Evolutionary conservation across 768 basidiomycete genomes (phyloP).

Genomic region (Xerocomus spinulosus): DNA sequence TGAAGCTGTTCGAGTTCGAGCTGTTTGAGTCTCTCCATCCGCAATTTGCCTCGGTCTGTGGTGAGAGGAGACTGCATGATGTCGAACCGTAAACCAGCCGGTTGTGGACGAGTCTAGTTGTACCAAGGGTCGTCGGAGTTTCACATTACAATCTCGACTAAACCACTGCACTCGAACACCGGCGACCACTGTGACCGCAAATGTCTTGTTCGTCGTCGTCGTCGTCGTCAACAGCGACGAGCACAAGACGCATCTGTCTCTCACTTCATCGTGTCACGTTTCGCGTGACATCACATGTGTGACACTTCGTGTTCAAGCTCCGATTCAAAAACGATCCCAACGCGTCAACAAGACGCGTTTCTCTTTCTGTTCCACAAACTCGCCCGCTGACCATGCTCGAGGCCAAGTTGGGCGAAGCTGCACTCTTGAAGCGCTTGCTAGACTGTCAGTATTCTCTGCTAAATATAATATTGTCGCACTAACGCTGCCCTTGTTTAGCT

Average conservation of each 20-base stretch:
- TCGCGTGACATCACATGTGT: constrained; percentile 26
- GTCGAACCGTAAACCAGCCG: constrained; percentile 6
- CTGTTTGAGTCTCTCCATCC: constrained; percentile 43
- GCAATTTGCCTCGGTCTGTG: constrained; percentile 43
- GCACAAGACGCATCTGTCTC: neutral
- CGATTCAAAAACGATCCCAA: constrained; percentile 30
- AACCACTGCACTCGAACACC: neutral
- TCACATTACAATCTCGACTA: constrained; percentile 5
- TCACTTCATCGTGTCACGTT: constrained; percentile 13
- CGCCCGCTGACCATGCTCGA: constrained; percentile 60
- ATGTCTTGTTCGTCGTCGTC: neutral
- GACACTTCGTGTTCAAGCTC: constrained; percentile 30
- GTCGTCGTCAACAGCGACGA: constrained; percentile 1
- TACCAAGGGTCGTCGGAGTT: constrained; percentile 5
- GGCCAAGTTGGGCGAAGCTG: constrained; percentile 86
- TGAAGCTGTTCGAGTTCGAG: constrained; percentile 49
- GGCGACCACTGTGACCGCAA: neutral
- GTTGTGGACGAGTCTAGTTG: neutral
- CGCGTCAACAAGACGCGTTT: constrained; percentile 29
- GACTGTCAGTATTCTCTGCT: constrained; percentile 59
- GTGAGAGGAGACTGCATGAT: constrained; percentile 20
- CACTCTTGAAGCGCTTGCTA: constrained; percentile 85
- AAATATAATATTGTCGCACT: neutral
- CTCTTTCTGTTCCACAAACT: constrained; percentile 3
- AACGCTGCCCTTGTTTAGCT: constrained; percentile 44